Conservation (phyloP, 2,329 filamentous ascomycete species). For the Penicillium brasilianum region DNA sequence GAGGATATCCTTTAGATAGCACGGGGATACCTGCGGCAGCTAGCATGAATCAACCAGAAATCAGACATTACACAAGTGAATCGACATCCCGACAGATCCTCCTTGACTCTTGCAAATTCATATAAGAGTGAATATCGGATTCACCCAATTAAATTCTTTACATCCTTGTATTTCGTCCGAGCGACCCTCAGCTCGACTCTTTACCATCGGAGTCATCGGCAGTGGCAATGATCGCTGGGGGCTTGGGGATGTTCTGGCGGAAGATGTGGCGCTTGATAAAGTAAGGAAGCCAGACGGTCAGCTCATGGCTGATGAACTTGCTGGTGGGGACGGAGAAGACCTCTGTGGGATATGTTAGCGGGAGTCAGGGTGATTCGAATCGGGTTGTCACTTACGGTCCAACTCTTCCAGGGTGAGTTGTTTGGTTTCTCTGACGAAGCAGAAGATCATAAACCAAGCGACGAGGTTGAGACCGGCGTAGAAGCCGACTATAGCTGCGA, state of each 20-base stretch:
- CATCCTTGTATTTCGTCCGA: not conserved
- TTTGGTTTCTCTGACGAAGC: constrained; percentile 61
- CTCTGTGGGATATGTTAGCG: constrained; percentile 56
- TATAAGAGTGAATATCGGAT: not conserved
- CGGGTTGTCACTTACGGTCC: constrained; percentile 27
- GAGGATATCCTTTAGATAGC: not conserved
- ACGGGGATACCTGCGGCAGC: not conserved
- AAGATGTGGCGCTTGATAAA: constrained; percentile 64
- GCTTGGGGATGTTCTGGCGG: constrained; percentile 47
- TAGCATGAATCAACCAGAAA: not conserved
- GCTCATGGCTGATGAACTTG: constrained; percentile 61
- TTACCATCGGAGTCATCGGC: constrained; percentile 12
- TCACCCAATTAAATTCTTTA: not conserved
- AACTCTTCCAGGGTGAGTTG: constrained; percentile 51
- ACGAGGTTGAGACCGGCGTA: constrained; percentile 60
- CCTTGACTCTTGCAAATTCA: not conserved
- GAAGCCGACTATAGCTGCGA: constrained; percentile 47
- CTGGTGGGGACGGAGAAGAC: constrained; percentile 62
- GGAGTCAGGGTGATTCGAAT: not conserved
- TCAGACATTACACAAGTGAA: not conserved
- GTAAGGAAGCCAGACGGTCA: constrained; percentile 61
- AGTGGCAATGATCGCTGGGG: constrained; percentile 32
- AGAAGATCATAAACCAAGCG: constrained; percentile 67
- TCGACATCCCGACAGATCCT: not conserved
- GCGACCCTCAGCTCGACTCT: not conserved